A percentile compares a stretch with the other conserved stretches of the same genome.
phyloP scores from a whole-genome alignment of 2,329 filamentous ascomycete species.

The Macroventuria anomochaeta region DNA sequence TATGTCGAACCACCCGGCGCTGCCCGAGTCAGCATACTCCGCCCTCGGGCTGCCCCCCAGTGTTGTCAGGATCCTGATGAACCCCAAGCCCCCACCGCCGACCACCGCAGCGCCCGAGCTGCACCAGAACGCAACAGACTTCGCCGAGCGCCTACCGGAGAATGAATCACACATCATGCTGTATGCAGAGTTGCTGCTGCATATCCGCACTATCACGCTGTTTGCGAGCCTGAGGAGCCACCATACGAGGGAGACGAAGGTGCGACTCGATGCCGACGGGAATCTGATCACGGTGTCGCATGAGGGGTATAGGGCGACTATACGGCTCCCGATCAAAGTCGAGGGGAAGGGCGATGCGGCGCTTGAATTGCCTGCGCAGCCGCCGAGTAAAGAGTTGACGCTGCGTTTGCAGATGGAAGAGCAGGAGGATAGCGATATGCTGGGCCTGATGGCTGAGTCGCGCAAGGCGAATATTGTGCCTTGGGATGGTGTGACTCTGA shows the following conservation, averaged over 20 bases:
- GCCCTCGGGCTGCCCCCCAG: constrained; percentile 42
- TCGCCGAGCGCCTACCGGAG: constrained; percentile 30
- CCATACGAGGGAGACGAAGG: constrained; percentile 53
- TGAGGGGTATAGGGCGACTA: constrained; percentile 52
- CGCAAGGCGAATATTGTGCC: constrained; percentile 50
- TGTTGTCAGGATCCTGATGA: constrained; percentile 43
- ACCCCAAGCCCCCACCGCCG: constrained; percentile 36
- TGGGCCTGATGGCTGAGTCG: constrained; percentile 39
- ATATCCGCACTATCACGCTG: constrained; percentile 66
- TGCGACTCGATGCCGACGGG: constrained; percentile 54
- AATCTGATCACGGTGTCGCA: constrained; percentile 54
- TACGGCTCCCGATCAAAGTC: constrained; percentile 57
- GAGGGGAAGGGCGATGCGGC: constrained; percentile 53
- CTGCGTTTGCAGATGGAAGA: constrained; percentile 62
- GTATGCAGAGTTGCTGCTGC: constrained; percentile 66
- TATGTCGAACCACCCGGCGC: constrained; percentile 38
- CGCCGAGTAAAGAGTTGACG: constrained; percentile 58
- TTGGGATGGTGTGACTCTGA: constrained; percentile 52
- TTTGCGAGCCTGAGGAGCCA: constrained; percentile 59
- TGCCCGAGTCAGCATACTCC: constrained; percentile 47
- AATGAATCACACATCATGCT: constrained; percentile 50
- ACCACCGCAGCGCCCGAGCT: constrained; percentile 39
- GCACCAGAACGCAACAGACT: constrained; percentile 36
- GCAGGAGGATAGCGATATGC: constrained; percentile 39
- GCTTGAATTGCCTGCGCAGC: constrained; percentile 58